Conservation (phyloP, 2,329 filamentous ascomycete genomes). For the Berkeleyomyces rouxiae region DNA sequence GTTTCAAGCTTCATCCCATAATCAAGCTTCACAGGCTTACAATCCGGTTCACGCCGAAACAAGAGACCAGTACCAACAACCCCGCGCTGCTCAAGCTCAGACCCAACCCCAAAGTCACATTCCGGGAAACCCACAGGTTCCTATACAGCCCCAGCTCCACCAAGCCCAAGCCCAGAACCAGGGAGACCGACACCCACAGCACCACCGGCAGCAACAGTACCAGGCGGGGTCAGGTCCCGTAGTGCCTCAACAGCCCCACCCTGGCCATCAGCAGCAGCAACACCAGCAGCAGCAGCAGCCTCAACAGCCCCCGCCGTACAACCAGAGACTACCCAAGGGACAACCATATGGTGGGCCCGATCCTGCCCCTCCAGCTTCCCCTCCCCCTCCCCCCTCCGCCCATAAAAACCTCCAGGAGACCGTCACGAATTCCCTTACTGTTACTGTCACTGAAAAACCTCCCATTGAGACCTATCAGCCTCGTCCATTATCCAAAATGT, state of each 20-base stretch:
- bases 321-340: conserved; percentile 8
- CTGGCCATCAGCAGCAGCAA: neutral
- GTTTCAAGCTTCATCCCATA: neutral
- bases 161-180: conserved; percentile 2
- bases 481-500: conserved; percentile 19
- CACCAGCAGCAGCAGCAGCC: neutral
- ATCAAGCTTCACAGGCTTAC: neutral
- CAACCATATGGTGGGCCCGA: conserved; percentile 12
- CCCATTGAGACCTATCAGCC: conserved; percentile 4
- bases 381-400: conserved; percentile 4
- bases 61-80: neutral
- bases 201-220: neutral
- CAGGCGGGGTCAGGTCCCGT: conserved; percentile 1
- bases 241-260: conserved; percentile 5
- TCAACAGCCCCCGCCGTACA: conserved; percentile 10
- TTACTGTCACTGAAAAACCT: conserved; percentile 7
- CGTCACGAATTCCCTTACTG: conserved; percentile 5
- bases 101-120: neutral
- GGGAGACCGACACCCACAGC: neutral
- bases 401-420: conserved; percentile 10
- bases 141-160: conserved; percentile 2
- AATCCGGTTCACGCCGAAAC: conserved; percentile 1
- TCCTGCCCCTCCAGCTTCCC: conserved; percentile 9
- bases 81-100: neutral
- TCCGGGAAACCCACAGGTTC: conserved; percentile 1